Evolutionary conservation across 306 rosid species (phyloP), one percentile per base, ranked within the genome.

Genomic region (Oxytropis ochrocephala): DNA sequence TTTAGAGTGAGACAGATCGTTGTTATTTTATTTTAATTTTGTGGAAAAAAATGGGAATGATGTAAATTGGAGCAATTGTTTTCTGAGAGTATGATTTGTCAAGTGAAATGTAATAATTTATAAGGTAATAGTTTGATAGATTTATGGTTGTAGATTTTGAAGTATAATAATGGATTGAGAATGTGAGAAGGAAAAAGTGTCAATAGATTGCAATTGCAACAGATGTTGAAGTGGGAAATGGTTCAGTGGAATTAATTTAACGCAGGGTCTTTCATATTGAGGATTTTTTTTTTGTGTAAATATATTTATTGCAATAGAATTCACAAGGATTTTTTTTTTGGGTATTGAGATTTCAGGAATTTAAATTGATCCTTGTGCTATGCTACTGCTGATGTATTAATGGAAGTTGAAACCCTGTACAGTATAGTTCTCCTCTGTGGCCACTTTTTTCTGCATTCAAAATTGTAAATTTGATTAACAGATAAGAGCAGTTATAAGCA

Each of bases 331-430:
- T 19, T 38, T 18, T 62, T 9, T 7, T 69, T 33, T 52, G 42
- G 24, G 56, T 17, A 30, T n/a, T 64, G 61, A 35, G 17, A 55
- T 64, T 55, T 61, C 50, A n/a, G 43, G 55, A 63, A 69, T 36
- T 55, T 61, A 9, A 74, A 54, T 61, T 51, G 61, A 52, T 46
- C 61, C 44, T 35, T 73, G 36, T 73, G 36, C 19, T 21, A 52
- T 46, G 54, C 44, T 35, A 67, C 27, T 73, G 36, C 19, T 21
- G 7, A 46, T 63, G 16, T 59, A 13, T 21, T 1, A 24, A 24
- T 24, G 29, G 29, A 35, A 66, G 0, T 35, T 35, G n/a, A n/a
- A n/a, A 53, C 46, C 19, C 41, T 29, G 39, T 48, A 21, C 35
- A 33, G 24, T 5, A 42, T 13, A 30, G 21, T 43, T 42, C 46